A percentile compares a stretch with the other conserved stretches of the same genome.
Conservation (phyloP, 441 rosid genomes). For the Gossypium aridum region DNA sequence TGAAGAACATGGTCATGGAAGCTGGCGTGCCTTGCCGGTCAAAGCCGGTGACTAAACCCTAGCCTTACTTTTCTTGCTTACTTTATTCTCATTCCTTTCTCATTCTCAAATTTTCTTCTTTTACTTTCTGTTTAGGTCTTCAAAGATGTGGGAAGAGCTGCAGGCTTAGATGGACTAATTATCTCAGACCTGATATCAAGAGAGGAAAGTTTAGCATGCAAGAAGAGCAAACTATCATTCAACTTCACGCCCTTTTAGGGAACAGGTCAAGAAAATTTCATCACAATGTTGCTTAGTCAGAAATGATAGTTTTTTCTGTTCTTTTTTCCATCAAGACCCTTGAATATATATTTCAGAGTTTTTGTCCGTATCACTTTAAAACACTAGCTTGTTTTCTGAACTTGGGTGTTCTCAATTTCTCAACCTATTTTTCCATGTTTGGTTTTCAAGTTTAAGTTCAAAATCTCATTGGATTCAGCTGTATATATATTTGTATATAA, state of each 20-base stretch:
- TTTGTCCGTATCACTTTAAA: neutral
- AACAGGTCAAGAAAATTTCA: conserved; percentile 52
- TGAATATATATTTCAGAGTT: neutral
- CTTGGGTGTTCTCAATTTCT: neutral
- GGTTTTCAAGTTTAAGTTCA: neutral
- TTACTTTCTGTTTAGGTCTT: conserved; percentile 45
- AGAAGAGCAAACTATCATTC: conserved; percentile 96
- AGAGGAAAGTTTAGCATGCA: conserved; percentile 90
- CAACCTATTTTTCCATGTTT: conserved; percentile 1
- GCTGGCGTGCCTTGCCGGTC: conserved; percentile 86
- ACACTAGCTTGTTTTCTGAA: neutral
- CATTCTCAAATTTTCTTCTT: neutral
- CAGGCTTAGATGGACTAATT: conserved; percentile 97
- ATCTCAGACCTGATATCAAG: conserved; percentile 93
- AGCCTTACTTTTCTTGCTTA: neutral
- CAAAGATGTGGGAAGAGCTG: conserved; percentile 99
- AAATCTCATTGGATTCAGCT: neutral
- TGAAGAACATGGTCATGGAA: conserved; percentile 89
- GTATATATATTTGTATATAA: neutral
- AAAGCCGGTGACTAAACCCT: conserved; percentile 67
- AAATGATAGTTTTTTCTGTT: neutral
- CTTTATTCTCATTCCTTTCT: neutral
- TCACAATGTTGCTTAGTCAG: neutral
- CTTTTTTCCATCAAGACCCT: neutral
- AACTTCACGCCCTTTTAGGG: conserved; percentile 98